Evolutionary conservation across 495 filamentous ascomycete genomes (phyloP).

Genomic region (Immersiella caudata): DNA sequence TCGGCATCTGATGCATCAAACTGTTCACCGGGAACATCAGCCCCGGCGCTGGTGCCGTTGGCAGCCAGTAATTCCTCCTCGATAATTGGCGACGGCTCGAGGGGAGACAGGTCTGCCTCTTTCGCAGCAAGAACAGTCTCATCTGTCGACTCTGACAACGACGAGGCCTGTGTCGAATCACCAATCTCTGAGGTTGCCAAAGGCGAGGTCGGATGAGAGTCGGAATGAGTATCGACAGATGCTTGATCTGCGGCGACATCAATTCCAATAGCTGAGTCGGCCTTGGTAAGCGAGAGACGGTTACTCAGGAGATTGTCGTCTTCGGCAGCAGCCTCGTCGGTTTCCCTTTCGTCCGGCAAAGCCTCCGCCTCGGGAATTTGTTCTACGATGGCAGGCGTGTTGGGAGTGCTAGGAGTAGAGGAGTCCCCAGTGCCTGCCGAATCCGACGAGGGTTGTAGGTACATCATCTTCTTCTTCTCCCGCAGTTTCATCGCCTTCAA

Average conservation of each 20-base stretch:
- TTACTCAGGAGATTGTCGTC: slow-evolving; percentile 23
- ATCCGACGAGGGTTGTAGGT: slow-evolving; percentile 25
- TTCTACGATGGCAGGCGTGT: slow-evolving; percentile 23
- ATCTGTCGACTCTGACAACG: slow-evolving; percentile 57
- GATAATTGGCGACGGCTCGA: neutral
- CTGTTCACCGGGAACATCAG: neutral
- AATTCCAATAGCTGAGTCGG: slow-evolving; percentile 45
- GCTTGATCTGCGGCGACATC: slow-evolving; percentile 42
- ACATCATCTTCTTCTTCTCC: slow-evolving; percentile 69
- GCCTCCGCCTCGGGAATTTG: slow-evolving; percentile 11
- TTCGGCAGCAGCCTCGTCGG: slow-evolving; percentile 4
- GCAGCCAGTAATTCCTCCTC: neutral
- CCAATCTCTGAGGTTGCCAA: slow-evolving; percentile 51
- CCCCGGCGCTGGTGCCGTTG: neutral
- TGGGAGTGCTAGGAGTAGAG: slow-evolving; percentile 23
- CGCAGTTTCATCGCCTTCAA: slow-evolving; percentile 93
- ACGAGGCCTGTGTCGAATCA: slow-evolving; percentile 58
- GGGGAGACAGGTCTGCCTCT: slow-evolving; percentile 13
- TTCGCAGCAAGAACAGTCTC: slow-evolving; percentile 47
- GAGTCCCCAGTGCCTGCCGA: slow-evolving; percentile 21
- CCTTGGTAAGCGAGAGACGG: slow-evolving; percentile 36
- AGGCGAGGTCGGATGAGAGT: slow-evolving; percentile 57
- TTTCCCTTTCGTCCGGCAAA: neutral
- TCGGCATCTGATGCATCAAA: neutral
- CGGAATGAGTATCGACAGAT: slow-evolving; percentile 41